phyloP scores from a whole-genome alignment of 371 early-diverging fungal genomes.

The Lichtheimia ramosa region DNA sequence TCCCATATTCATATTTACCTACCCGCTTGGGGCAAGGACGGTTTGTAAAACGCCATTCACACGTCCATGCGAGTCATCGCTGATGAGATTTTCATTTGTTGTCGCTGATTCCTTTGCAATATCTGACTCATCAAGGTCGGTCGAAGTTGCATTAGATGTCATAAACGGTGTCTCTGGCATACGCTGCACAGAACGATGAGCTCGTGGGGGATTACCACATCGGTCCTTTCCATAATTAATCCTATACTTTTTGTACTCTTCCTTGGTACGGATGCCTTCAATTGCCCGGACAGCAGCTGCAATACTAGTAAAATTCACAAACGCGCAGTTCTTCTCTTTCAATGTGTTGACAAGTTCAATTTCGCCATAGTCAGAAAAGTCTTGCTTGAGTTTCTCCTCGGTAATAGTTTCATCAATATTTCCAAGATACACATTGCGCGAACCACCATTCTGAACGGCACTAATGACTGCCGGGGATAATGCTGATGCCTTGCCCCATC shows the following conservation, averaged over 20 bases:
- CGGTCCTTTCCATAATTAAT: slow-evolving; percentile 86
- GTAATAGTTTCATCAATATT: slow-evolving; percentile 58
- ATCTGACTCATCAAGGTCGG: slow-evolving; percentile 5
- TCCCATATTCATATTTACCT: not conserved
- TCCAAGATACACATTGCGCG: slow-evolving; percentile 84
- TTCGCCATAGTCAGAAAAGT: slow-evolving; percentile 76
- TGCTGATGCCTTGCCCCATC: slow-evolving; percentile 76
- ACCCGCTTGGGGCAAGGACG: not conserved
- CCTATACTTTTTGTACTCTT: slow-evolving; percentile 55
- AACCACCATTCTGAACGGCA: slow-evolving; percentile 69
- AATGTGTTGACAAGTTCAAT: slow-evolving; percentile 79
- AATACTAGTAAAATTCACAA: slow-evolving; percentile 81
- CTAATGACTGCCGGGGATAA: slow-evolving; percentile 54
- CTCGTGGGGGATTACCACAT: slow-evolving; percentile 64
- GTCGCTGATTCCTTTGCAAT: not conserved
- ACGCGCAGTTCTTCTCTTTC: slow-evolving; percentile 78
- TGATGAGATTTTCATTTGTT: not conserved
- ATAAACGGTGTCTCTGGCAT: not conserved
- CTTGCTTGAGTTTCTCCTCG: slow-evolving; percentile 63
- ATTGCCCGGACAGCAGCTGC: slow-evolving; percentile 72
- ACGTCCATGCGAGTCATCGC: not conserved
- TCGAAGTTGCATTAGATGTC: not conserved
- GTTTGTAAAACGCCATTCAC: not conserved
- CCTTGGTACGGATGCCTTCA: slow-evolving; percentile 55
- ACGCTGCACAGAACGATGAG: slow-evolving; percentile 3